Evolutionary conservation across 2,329 filamentous ascomycete species (phyloP), one percentile per base, ranked within the genome.

Genomic region (Dissoconium aciculare): DNA sequence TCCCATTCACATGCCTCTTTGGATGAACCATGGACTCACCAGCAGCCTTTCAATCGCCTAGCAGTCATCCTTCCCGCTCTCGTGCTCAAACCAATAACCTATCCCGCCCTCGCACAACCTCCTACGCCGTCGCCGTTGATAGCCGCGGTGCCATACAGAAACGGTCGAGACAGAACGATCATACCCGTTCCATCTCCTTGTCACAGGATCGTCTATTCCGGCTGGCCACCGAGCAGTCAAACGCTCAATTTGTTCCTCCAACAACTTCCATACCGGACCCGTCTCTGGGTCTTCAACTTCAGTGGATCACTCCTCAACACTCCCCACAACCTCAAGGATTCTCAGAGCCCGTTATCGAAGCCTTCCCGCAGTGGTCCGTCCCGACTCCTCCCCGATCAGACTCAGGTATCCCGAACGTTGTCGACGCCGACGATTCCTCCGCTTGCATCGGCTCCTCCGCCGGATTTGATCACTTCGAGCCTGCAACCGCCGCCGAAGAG

Each of bases 311-410:
- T 17, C 44, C 49, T 15, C 44, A 50, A 29, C 44, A 43, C 15
- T 54, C 50, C 28, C 50, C 51, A 11, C 43, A 48, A 40, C 47
- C 46, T 3, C 40, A 47, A 11, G 36, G 28, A 32, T 39, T 44
- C 30, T 41, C 40, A 17, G 43, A 45, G 21, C 36, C 37, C 6
- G 33, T 41, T 8, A 34, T 48, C 27, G 47, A 51, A 28, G 30
- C 47, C 13, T 47, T 47, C 31, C 38, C 43, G 34, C 19, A 23
- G 19, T 53, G 49, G 50, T 43, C 44, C 8, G 43, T 44, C 8
- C 50, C 50, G 13, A 53, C 49, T 23, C 50, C 49, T 26, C 50
- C 50, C 23, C 41, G 42, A 30, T 53, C 50, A 17, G 50, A 53
- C 30, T 51, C 49, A 8, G 46, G 47, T 26, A 35, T 50, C 11